phyloP scores from a whole-genome alignment of 305 asterid species.

The Plantago coronopus region DNA sequence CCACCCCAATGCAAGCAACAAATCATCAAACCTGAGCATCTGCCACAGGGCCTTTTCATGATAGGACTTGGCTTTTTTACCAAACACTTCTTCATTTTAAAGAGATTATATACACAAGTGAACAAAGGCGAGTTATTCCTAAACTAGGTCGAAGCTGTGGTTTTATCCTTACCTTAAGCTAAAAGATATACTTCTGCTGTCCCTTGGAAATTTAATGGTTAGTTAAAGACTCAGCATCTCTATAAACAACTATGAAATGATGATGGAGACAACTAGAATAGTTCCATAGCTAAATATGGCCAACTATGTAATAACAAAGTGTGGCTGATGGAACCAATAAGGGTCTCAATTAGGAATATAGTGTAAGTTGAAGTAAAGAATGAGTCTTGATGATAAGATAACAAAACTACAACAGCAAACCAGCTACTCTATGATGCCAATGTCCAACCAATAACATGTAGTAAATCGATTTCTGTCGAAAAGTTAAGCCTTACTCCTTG shows the following conservation, averaged over 20 bases:
- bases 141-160: no score
- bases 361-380: constrained; percentile 1
- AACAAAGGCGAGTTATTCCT: neutral
- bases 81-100: constrained; percentile 24
- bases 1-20: constrained; percentile 42
- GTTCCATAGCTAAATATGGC: constrained; percentile 18
- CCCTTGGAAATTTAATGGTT: constrained; percentile 16
- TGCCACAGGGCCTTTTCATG: constrained; percentile 20
- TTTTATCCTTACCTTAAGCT: neutral
- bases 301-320: constrained; percentile 30
- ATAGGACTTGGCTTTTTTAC: constrained; percentile 28
- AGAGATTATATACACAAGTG: neutral
- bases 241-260: constrained; percentile 25
- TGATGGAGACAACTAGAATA: constrained; percentile 22
- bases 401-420: neutral
- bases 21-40: constrained; percentile 23
- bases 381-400: neutral
- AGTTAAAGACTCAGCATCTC: constrained; percentile 20
- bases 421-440: constrained; percentile 2
- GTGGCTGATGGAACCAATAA: constrained; percentile 29
- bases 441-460: constrained; percentile 1
- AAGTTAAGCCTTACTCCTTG: neutral
- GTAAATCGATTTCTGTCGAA: neutral
- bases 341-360: constrained; percentile 1
- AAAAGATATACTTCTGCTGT: constrained; percentile 25